A percentile compares a stretch with the other conserved stretches of the same genome.
Conservation (phyloP, 2,329 filamentous ascomycete genomes). For the Alternaria hordeiaustralica region DNA sequence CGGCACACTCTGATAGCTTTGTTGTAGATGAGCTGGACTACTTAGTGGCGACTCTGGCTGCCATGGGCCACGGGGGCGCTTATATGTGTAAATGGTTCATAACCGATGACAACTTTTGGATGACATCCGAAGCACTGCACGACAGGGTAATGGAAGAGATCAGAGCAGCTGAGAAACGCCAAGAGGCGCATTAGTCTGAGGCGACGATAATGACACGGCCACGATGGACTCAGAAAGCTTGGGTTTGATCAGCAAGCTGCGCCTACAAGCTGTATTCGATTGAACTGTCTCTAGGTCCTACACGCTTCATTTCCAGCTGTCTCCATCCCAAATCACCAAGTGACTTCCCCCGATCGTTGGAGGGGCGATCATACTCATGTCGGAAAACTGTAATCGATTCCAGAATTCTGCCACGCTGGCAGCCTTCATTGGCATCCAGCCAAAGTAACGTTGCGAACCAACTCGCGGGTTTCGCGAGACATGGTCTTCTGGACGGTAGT, state of each 20-base stretch:
- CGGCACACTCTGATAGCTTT: background rate
- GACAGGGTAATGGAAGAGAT: background rate
- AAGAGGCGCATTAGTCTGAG: background rate
- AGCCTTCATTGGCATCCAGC: constrained; percentile 12
- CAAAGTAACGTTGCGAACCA: constrained; percentile 13
- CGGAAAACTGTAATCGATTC: background rate
- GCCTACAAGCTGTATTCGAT: background rate
- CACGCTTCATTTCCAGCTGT: background rate
- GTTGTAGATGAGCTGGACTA: background rate
- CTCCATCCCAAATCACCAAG: constrained; percentile 4
- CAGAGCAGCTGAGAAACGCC: background rate
- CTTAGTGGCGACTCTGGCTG: background rate
- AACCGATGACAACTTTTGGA: background rate
- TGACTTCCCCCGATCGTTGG: constrained; percentile 9
- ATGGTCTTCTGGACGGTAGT: constrained; percentile 13
- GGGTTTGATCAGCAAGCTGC: background rate
- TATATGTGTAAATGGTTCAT: background rate
- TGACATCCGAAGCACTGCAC: background rate
- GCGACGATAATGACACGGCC: background rate
- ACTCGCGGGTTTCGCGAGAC: constrained; percentile 3
- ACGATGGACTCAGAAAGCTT: background rate
- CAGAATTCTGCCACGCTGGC: constrained; percentile 4
- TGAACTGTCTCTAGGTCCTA: background rate
- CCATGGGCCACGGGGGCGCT: background rate
- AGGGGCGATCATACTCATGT: constrained; percentile 3